A percentile compares a stretch with the other conserved stretches of the same genome.
phyloP scores from a whole-genome alignment of 352 stramenopile species.

The Phytophthora idaei region DNA sequence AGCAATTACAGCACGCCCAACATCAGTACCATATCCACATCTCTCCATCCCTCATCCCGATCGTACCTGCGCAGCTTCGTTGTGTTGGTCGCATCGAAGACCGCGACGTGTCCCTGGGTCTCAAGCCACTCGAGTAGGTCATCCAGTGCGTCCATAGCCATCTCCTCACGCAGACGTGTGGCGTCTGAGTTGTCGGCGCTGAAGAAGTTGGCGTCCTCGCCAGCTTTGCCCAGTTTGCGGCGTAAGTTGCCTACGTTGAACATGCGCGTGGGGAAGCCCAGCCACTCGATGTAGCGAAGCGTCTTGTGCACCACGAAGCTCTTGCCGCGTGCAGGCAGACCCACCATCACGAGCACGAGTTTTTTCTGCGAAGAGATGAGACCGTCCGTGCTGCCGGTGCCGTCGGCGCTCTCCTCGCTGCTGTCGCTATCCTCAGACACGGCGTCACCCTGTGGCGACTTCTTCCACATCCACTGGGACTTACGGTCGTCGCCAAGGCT shows the following conservation, averaged over 20 bases:
- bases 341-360: slow-evolving; percentile 94
- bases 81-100: slow-evolving; percentile 97
- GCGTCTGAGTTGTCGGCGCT: slow-evolving; percentile 88
- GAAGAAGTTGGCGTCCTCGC: slow-evolving; percentile 91
- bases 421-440: slow-evolving; percentile 40
- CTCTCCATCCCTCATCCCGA: not conserved
- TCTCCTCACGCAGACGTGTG: slow-evolving; percentile 84
- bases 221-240: slow-evolving; percentile 72
- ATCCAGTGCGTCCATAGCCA: slow-evolving; percentile 86
- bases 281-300: slow-evolving; percentile 93
- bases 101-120: slow-evolving; percentile 87
- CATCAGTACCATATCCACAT: slow-evolving; percentile 4
- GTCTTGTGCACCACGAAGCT: slow-evolving; percentile 96
- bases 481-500: slow-evolving; percentile 65
- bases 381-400: slow-evolving; percentile 37
- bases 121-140: slow-evolving; percentile 94
- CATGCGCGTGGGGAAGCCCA: slow-evolving; percentile 89
- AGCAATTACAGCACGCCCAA: not conserved
- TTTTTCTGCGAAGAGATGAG: slow-evolving; percentile 85
- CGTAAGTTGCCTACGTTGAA: slow-evolving; percentile 97
- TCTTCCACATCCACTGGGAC: slow-evolving; percentile 83
- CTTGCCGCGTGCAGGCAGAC: slow-evolving; percentile 94
- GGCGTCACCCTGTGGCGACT: slow-evolving; percentile 16
- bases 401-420: slow-evolving; percentile 41
- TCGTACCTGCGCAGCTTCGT: slow-evolving; percentile 75